Evolutionary conservation across 345 rosid species (phyloP), one percentile per base, ranked within the genome.

Genomic region (Salix brachista): DNA sequence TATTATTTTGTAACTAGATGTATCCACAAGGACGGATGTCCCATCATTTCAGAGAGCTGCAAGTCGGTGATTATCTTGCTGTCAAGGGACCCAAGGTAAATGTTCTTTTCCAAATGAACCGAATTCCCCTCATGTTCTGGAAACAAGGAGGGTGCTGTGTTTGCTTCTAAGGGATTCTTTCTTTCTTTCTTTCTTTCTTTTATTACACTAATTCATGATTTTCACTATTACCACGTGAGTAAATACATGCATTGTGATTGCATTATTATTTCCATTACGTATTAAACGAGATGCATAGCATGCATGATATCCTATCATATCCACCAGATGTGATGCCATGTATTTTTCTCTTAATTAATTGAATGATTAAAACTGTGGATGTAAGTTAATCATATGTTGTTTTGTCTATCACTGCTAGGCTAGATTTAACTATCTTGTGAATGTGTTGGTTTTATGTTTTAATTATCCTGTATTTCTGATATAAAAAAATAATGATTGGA

Each of bases 1-100:
- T 36, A 69, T 54, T 71, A 77, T 75, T 41, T 68, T 76, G 50
- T 30, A 58, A 75, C 17, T 79, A 96, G 99, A 96, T 96, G 99
- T 96, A 96, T 79, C 95, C 99, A 9, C 97, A 91, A 90, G 99
- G 99, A 86, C 87, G 97, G 84, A 96, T 96, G 98, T 96, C 99
- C 72, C 98, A 93, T 83, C 99, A 96, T 87, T 96, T 96, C 81
- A 89, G 98, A 14, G 97, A 96, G 91, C 86, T 96, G 93, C 84
- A 79, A 44, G 97, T 90, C 74, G 97, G 95, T 78, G 91, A 93
- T 85, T 76, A 74, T 80, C 97, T 96, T 72, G 78, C 98, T 8
- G 99, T 96, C 2, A 96, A 91, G 85, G 99, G 99, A 71, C 99
- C 99, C 50, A 96, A 96, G 99, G 99, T 96, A 87, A 60, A 56